These are phyloP conservation scores for Buxus sempervirens DNA, from an alignment of 164 flowering plant genomes.

Conservation along the genomic window DNA sequence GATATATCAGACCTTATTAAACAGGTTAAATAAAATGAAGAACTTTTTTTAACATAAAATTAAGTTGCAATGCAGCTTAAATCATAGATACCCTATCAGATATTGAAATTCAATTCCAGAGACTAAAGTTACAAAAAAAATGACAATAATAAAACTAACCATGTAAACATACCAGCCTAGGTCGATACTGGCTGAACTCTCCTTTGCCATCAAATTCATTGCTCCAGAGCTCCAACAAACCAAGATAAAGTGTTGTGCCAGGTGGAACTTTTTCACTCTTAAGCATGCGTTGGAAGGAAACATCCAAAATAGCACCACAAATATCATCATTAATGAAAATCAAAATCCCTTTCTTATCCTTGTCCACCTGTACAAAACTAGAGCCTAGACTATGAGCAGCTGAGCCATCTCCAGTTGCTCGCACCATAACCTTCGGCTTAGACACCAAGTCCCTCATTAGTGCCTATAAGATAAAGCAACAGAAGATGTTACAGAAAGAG, in stretches of 20 bases:
- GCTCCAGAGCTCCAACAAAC: slow-evolving; percentile 86
- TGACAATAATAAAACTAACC: not conserved
- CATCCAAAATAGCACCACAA: slow-evolving; percentile 60
- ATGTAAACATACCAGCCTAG: slow-evolving; percentile 74
- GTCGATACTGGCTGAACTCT: slow-evolving; percentile 83
- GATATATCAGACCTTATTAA: too few relatives aligned
- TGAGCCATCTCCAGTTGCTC: slow-evolving; percentile 38
- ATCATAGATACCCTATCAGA: too few relatives aligned
- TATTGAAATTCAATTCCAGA: too few relatives aligned
- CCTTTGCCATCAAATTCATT: slow-evolving; percentile 88
- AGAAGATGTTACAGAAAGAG: slow-evolving; percentile 3
- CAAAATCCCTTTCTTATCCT: slow-evolving; percentile 49
- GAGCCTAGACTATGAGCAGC: slow-evolving; percentile 19
- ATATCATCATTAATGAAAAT: slow-evolving; percentile 59
- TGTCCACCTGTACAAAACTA: slow-evolving; percentile 43
- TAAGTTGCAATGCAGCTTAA: not conserved
- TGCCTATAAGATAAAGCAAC: slow-evolving; percentile 35
- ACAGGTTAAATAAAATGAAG: too few relatives aligned
- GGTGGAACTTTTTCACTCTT: slow-evolving; percentile 63
- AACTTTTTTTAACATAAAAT: too few relatives aligned
- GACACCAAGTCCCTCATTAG: slow-evolving; percentile 67
- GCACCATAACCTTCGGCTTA: slow-evolving; percentile 56
- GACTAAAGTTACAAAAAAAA: not conserved
- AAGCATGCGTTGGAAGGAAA: slow-evolving; percentile 70
- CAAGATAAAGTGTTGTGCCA: slow-evolving; percentile 39